Conservation (phyloP, 1,139 yeast genomes). For the Candida labiduridarum region DNA sequence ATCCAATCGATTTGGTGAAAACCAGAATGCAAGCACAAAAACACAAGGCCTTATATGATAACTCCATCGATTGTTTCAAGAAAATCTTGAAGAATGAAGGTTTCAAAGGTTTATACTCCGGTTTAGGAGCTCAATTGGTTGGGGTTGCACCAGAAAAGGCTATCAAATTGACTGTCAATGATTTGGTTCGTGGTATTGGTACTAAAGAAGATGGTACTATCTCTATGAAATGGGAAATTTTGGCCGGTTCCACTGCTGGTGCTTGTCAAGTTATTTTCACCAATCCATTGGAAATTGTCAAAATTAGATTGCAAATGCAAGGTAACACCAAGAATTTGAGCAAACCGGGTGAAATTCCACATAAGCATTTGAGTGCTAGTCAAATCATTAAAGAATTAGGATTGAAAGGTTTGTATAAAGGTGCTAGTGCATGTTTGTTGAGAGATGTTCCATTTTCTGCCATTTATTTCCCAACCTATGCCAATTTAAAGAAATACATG, state of each 20-base stretch:
- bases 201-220: conserved; percentile 58
- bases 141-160: conserved; percentile 99
- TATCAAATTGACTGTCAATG: conserved; percentile 92
- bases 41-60: conserved; percentile 68
- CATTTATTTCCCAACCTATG: conserved; percentile 95
- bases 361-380: conserved; percentile 58
- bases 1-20: conserved; percentile 94
- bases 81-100: conserved; percentile 84
- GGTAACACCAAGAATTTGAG: conserved; percentile 58
- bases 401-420: conserved; percentile 82
- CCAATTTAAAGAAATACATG: conserved; percentile 81
- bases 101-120: conserved; percentile 85
- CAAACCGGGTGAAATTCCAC: conserved; percentile 49
- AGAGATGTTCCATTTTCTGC: conserved; percentile 98
- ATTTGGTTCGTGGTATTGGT: conserved; percentile 76
- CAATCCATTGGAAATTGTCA: conserved; percentile 94
- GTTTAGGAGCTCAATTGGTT: conserved; percentile 89
- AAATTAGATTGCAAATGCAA: conserved; percentile 92
- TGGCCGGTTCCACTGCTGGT: conserved; percentile 94
- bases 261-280: conserved; percentile 96
- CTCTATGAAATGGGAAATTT: conserved; percentile 70
- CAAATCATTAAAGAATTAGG: conserved; percentile 82
- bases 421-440: conserved; percentile 86
- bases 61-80: conserved; percentile 82
- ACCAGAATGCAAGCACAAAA: conserved; percentile 98